Conservation (phyloP, 2,329 filamentous ascomycete species). For the Beauveria sp. region DNA sequence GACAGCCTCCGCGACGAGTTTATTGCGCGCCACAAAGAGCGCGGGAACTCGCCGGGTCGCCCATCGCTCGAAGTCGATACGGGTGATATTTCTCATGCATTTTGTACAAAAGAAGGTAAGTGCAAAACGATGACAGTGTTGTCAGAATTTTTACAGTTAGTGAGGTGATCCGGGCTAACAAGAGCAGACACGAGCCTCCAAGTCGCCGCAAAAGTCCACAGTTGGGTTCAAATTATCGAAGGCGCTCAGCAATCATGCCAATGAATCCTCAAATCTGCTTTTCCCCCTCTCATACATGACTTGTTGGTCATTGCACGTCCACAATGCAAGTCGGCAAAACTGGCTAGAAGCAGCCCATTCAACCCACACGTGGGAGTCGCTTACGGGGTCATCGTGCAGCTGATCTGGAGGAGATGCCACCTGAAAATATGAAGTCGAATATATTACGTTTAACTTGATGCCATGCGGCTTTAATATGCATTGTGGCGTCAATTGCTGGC, state of each 20-base stretch:
- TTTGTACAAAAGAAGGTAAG: slow-evolving; percentile 44
- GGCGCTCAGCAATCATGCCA: background rate
- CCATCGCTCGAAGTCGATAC: slow-evolving; percentile 48
- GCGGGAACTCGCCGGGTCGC: slow-evolving; percentile 26
- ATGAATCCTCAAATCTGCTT: background rate
- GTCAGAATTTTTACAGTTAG: background rate
- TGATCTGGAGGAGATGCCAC: too few relatives aligned
- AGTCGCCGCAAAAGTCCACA: slow-evolving; percentile 22
- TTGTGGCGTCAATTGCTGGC: background rate
- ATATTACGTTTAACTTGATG: too few relatives aligned
- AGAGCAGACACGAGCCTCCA: slow-evolving; percentile 20
- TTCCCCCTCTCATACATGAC: fast-evolving
- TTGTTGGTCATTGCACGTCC: background rate
- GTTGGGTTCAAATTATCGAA: slow-evolving; percentile 24
- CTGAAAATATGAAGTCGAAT: background rate
- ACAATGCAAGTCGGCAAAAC: background rate
- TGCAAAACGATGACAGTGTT: background rate
- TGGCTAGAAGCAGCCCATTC: background rate
- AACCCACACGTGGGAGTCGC: background rate
- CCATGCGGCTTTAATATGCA: background rate
- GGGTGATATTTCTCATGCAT: slow-evolving; percentile 50
- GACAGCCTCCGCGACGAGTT: slow-evolving; percentile 48
- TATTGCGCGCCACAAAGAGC: slow-evolving; percentile 34
- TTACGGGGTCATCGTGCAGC: background rate
- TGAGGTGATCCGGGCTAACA: background rate